Evolutionary conservation across 2,329 filamentous ascomycete genomes (phyloP), one percentile per base, ranked within the genome.

Genomic region (Fusarium guadeloupense): DNA sequence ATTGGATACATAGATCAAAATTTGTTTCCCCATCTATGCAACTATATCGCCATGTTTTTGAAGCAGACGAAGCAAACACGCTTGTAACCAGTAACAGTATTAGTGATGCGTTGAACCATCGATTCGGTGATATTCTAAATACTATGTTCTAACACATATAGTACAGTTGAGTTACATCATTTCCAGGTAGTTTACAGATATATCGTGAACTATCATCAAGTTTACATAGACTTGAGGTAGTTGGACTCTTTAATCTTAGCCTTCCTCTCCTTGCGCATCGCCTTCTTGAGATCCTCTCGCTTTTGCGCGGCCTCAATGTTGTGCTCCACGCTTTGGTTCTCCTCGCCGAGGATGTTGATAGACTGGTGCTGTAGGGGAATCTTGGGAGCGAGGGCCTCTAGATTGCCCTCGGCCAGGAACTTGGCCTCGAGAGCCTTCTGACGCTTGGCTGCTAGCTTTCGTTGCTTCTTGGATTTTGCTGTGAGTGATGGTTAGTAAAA

Each of bases 391-490:
- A 91, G 77, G 25, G 85, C 81, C 47, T 86, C 86, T 14, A 89
- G 77, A 77, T 93, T 85, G 71, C 89, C 86, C 44, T 86, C 81
- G 50, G 87, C 84, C 71, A 88, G 75, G 71, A 91, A 72, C 76
- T 82, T 76, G 74, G 83, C 77, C 79, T 90, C 85, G 19, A 80
- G 68, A 20, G 77, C 72, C 51, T 84, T 81, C 71, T 84, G 81
- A 74, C 82, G 81, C 76, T 88, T 93, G 35, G 87, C 86, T 9
- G 91, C 91, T 50, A 89, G 74, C 52, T 86, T 83, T 57, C 91
- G 87, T 75, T 92, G 87, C 73, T 93, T 94, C 76, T 92, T 93
- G 23, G 90, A 93, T 84, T 95, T 95, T 55, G 90, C 90, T 93
- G 59, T 54, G 25, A 21, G 26, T 17, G 12, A 6, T 21, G 26